A percentile compares a stretch with the other conserved stretches of the same genome.
Conservation (phyloP, 192 early-diverging fungal genomes). For the Phlyctochytrium bullatum region DNA sequence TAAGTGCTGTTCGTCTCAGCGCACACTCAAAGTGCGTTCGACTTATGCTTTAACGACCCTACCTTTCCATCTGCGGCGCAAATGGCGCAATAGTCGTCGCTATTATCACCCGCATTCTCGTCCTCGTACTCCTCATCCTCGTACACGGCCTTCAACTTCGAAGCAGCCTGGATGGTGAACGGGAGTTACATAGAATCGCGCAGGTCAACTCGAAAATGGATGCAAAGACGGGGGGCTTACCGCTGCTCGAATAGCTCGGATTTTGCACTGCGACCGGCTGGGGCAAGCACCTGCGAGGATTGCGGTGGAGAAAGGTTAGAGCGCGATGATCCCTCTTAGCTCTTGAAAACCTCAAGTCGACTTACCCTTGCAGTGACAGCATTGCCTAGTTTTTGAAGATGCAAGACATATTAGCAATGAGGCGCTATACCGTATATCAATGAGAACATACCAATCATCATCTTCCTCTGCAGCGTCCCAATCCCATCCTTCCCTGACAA, state of each 20-base stretch:
- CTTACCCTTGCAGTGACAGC: constrained; percentile 4
- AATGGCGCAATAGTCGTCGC: constrained; percentile 2
- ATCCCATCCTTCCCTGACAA: constrained; percentile 9
- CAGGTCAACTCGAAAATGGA: too few relatives aligned
- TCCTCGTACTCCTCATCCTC: not conserved
- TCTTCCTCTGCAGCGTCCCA: constrained; percentile 4
- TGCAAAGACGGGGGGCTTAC: too few relatives aligned
- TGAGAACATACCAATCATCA: not conserved
- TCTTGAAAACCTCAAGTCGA: too few relatives aligned
- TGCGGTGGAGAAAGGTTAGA: too few relatives aligned
- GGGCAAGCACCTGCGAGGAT: not conserved
- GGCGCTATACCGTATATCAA: too few relatives aligned
- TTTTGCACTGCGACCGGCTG: not conserved
- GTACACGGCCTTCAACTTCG: not conserved
- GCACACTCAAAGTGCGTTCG: too few relatives aligned
- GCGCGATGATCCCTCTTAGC: too few relatives aligned
- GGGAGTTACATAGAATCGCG: too few relatives aligned
- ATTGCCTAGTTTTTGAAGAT: too few relatives aligned
- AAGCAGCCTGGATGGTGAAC: not conserved
- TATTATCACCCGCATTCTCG: not conserved
- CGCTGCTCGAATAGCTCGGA: not conserved
- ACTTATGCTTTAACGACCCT: too few relatives aligned
- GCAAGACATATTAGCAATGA: too few relatives aligned
- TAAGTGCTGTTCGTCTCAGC: too few relatives aligned
- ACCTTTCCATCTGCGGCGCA: not conserved